Base-by-base conservation (phyloP, 495 filamentous ascomycete species). In the Acidiella bohemica region DNA sequence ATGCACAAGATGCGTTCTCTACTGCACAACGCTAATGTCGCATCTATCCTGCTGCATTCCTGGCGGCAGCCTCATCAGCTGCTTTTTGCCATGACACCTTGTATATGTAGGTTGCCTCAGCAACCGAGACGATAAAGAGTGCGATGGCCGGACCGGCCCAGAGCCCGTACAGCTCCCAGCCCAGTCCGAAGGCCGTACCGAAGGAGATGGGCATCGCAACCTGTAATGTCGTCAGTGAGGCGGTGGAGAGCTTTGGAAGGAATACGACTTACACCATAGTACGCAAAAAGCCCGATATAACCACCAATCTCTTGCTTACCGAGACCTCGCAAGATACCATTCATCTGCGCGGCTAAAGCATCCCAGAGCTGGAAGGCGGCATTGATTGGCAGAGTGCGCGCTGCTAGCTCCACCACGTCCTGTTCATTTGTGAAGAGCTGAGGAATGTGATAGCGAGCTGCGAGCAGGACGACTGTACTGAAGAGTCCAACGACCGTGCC, bases 321-420 rank as follows among this genome's bases (percentile, higher is more conserved):
- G 21, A 88, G 70, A 8, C 87, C 88, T 17, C 87, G 70, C 21
- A 96, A 65, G 23, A 93, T 63, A 14, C 88, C 87, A 50, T 88
- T 85, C 48, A 78, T 82, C 47, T 76, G 78, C 6, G 76, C 68
- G 0, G 84, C 78, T 30, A 90, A 55, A 10, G 79, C 73, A 53
- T 96, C 88, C 46, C 88, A 85, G 2, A 90, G 68, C 58, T 96
- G 87, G 67, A 93, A 93, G 0, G 83, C 69, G 0, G 84, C 84
- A 35, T 78, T 81, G 1, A 94, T 52, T 1, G 87, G 86, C 32
- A 96, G 64, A 8, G 81, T 71, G 2, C 57, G 53, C 1, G 84
- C 76, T 5, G 87, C 83, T 8, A 92, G 59, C 10, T 63, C 67
- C 42, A 87, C 75, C 33, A 96, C 86, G 29, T 85, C 83, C 22